phyloP scores from a whole-genome alignment of 2,329 filamentous ascomycete species.

The Scorias spongiosa region DNA sequence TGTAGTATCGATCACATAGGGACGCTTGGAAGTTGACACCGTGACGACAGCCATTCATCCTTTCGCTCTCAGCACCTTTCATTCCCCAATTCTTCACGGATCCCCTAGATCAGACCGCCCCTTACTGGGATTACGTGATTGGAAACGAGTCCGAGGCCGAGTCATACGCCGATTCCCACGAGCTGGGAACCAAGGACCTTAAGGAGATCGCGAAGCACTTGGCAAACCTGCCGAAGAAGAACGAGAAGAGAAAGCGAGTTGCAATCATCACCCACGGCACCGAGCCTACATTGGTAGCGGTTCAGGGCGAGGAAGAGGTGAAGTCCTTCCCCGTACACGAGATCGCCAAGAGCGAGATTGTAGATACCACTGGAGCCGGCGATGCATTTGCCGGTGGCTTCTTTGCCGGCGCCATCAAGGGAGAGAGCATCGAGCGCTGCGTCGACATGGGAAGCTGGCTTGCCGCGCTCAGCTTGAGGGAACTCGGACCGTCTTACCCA shows the following conservation, averaged over 20 bases:
- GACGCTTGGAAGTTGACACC: not conserved
- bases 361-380: constrained; percentile 89
- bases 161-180: constrained; percentile 72
- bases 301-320: constrained; percentile 43
- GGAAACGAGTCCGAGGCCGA: constrained; percentile 94
- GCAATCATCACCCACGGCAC: constrained; percentile 94
- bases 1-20: not conserved
- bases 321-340: constrained; percentile 68
- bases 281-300: constrained; percentile 70
- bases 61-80: constrained; percentile 90
- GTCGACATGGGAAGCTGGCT: constrained; percentile 96
- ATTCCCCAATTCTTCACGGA: constrained; percentile 98
- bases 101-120: constrained; percentile 65
- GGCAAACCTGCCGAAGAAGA: constrained; percentile 83
- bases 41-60: constrained; percentile 48
- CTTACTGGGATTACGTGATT: constrained; percentile 92
- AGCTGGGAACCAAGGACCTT: constrained; percentile 58
- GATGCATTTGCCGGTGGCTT: constrained; percentile 96
- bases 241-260: constrained; percentile 64
- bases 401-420: constrained; percentile 73
- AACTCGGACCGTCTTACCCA: constrained; percentile 56
- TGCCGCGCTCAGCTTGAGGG: constrained; percentile 81
- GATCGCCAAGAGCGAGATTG: constrained; percentile 65
- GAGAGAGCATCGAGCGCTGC: constrained; percentile 60
- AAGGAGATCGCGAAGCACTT: constrained; percentile 73